Percentiles rank a stretch among this genome's conserved stretches.
Evolutionary conservation across 75 land plant genomes (phyloP).

Genomic region (Chamaecyparis obtusa): DNA sequence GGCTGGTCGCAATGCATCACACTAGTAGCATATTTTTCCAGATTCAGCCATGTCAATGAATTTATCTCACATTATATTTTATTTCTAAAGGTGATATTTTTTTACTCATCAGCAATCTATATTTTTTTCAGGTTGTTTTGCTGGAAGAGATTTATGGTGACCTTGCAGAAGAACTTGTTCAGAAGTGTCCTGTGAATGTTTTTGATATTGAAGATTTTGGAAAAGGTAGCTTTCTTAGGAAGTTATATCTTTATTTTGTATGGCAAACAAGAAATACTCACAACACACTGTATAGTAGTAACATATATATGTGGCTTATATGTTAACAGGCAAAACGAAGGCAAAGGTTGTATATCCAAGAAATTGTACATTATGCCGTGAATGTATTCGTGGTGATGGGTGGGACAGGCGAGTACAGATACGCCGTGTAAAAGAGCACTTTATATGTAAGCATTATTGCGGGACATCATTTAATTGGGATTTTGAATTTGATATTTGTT

Average conservation of each 20-base stretch:
- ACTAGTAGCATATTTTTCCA: neutral
- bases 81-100: neutral
- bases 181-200: slow-evolving; percentile 81
- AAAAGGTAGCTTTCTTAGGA: slow-evolving; percentile 34
- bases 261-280: neutral
- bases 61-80: neutral
- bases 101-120: neutral
- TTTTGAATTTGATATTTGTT: neutral
- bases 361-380: slow-evolving; percentile 88
- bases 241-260: neutral
- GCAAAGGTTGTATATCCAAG: slow-evolving; percentile 75
- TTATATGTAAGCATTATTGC: slow-evolving; percentile 70
- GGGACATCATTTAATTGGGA: neutral
- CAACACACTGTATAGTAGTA: neutral
- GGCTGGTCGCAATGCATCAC: neutral
- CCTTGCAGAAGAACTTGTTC: slow-evolving; percentile 72
- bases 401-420: slow-evolving; percentile 70
- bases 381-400: slow-evolving; percentile 73
- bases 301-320: neutral
- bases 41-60: neutral
- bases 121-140: slow-evolving; percentile 56
- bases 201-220: slow-evolving; percentile 95
- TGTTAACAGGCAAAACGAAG: slow-evolving; percentile 48
- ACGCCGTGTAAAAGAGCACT: slow-evolving; percentile 84
- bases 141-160: slow-evolving; percentile 69